Base-by-base conservation (phyloP, 768 basidiomycete species). In the Amanita jacksonii region DNA sequence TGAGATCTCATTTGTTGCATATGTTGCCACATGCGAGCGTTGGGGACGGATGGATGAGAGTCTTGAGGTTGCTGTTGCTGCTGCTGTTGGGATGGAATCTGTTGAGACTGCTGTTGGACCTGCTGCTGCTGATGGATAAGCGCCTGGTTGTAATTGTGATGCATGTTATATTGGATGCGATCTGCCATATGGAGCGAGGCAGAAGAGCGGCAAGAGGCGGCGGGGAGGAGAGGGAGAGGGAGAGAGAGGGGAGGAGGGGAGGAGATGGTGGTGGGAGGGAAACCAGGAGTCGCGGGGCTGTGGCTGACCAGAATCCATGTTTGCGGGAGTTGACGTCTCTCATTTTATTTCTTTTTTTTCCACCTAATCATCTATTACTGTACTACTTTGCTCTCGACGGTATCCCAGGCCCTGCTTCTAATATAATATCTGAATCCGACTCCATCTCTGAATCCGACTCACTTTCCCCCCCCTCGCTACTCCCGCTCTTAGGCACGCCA, bases 401-500 rank as follows among this genome's bases (percentile, higher is more conserved):
- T 25, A 68, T 59, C 24, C 74, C 70, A 3, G 85, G 83, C 1
- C 85, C 85, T 15, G 81, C 73, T 62, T 85, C 85, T 53, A 87
- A 62, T 53, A 87, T 82, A 18, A 87, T 61, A 51, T 87, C 84
- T 15, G 72, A 76, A 51, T 85, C 82, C 22, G 72, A 69, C 27
- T 76, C 76, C 10, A 68, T 60, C 22, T 64, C 16, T 32, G 12
- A 62, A 31, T 69, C 63, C 31, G 69, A 67, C 22, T 62, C 59
- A 48, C 60, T 64, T 27, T 54, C 53, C 8, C 66, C 64, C 12
- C 60, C 62, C 27, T 70, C 69, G 13, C 50, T 58, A 47, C 62
- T 55, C 42, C 28, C 64, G 53, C 32, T 57, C 60, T 9, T 53
- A 51, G 47, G 42, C 46, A 32, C 57, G 47, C 51, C 69, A 65